A percentile compares a stretch with the other conserved stretches of the same genome.
These are phyloP conservation scores for Wickerhamomyces alni DNA, from an alignment of 805 yeast genomes.

Conservation along the genomic window DNA sequence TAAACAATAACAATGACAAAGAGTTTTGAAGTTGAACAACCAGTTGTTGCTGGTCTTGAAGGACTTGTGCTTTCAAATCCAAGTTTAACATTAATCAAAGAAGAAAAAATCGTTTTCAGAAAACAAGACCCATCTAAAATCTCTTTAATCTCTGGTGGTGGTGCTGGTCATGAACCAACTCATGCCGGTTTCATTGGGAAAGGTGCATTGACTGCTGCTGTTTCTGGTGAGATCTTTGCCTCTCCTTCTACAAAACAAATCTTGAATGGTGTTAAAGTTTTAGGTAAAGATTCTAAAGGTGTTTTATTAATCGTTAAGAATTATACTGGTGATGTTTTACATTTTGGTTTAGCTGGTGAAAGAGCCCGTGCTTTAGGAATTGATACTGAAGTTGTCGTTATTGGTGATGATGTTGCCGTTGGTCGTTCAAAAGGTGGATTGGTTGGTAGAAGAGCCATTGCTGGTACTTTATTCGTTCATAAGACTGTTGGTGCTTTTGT, in stretches of 20 bases:
- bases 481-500: constrained; percentile 77
- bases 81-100: constrained; percentile 28
- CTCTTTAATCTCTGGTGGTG: constrained; percentile 83
- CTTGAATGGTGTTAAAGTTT: constrained; percentile 49
- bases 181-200: constrained; percentile 90
- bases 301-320: constrained; percentile 79
- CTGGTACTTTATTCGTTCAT: constrained; percentile 86
- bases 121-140: constrained; percentile 42
- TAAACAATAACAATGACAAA: constrained; percentile 19
- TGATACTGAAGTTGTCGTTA: constrained; percentile 65
- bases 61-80: constrained; percentile 35
- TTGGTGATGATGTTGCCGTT: constrained; percentile 92
- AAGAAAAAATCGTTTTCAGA: constrained; percentile 33
- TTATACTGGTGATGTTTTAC: constrained; percentile 91
- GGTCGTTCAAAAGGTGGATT: constrained; percentile 84
- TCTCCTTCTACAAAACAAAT: constrained; percentile 93
- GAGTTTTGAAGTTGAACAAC: constrained; percentile 33
- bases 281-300: constrained; percentile 46
- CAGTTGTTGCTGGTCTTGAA: constrained; percentile 30
- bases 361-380: constrained; percentile 76
- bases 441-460: constrained; percentile 92
- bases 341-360: constrained; percentile 89
- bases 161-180: constrained; percentile 93
- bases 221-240: constrained; percentile 87
- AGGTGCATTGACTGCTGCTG: constrained; percentile 80